Percentiles rank a stretch among this genome's conserved stretches.
Evolutionary conservation across 805 yeast genomes (phyloP).

Genomic region (Yamadazyma nakazawae): DNA sequence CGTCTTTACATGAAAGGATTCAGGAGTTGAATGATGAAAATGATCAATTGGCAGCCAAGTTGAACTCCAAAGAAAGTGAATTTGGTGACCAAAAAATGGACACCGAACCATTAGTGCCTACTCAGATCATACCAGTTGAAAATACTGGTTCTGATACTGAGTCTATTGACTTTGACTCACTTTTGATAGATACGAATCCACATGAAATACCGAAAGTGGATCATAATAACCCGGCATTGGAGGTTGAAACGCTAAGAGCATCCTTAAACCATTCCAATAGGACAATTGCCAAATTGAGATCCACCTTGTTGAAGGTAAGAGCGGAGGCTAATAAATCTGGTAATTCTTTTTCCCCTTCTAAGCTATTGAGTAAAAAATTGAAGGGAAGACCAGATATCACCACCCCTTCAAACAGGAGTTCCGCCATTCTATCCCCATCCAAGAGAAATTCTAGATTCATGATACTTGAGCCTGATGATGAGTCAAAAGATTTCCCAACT

Average conservation of each 20-base stretch:
- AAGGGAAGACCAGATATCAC: constrained; percentile 12
- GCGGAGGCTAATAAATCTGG: constrained; percentile 21
- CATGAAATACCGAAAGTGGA: constrained; percentile 26
- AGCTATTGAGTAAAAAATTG: constrained; percentile 10
- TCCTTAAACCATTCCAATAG: constrained; percentile 64
- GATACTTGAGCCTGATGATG: constrained; percentile 19
- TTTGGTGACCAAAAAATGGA: background rate
- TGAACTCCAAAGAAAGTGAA: constrained; percentile 5
- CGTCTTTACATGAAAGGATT: constrained; percentile 49
- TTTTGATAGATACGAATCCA: constrained; percentile 28
- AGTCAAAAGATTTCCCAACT: constrained; percentile 12
- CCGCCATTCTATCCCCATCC: constrained; percentile 29
- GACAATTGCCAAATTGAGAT: constrained; percentile 58
- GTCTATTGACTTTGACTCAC: constrained; percentile 31
- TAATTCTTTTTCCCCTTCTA: constrained; percentile 15
- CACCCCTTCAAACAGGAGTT: constrained; percentile 20
- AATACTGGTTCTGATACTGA: constrained; percentile 26
- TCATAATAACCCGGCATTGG: constrained; percentile 46
- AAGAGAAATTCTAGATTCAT: constrained; percentile 34
- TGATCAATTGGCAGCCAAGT: constrained; percentile 48
- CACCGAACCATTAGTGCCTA: background rate
- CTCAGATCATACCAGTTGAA: background rate
- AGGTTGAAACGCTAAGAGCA: constrained; percentile 62
- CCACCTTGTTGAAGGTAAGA: constrained; percentile 44
- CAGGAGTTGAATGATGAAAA: constrained; percentile 68